Evolutionary conservation across 2,329 filamentous ascomycete species (phyloP).

Genomic region (Pezicula neosporulosa): DNA sequence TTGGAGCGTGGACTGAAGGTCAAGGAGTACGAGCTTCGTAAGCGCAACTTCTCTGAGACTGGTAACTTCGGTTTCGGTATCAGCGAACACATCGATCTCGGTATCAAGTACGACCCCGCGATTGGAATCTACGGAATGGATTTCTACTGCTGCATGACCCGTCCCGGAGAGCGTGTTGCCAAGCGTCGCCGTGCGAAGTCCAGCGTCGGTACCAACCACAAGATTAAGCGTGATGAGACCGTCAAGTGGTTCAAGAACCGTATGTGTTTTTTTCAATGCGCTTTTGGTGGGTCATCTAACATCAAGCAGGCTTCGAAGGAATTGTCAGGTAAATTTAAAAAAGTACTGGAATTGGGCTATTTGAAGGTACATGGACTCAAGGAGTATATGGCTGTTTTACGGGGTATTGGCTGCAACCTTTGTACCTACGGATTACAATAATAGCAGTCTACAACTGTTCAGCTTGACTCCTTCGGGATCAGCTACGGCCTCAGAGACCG

Average conservation of each 20-base stretch:
- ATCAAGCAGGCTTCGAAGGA: slow-evolving; percentile 78
- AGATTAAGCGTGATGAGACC: slow-evolving; percentile 92
- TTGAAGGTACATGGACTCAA: slow-evolving; percentile 18
- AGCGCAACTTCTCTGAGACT: slow-evolving; percentile 99
- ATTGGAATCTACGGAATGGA: slow-evolving; percentile 99
- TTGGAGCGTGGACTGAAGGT: slow-evolving; percentile 99
- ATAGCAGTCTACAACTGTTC: slow-evolving; percentile 43
- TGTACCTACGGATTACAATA: slow-evolving; percentile 31
- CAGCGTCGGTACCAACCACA: slow-evolving; percentile 83
- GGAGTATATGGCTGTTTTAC: slow-evolving; percentile 22
- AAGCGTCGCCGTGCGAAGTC: slow-evolving; percentile 89
- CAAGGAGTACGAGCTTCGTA: slow-evolving; percentile 99
- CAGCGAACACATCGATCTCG: slow-evolving; percentile 99
- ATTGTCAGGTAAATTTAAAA: slow-evolving; percentile 82
- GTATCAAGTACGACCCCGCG: slow-evolving; percentile 99
- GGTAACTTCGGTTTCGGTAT: slow-evolving; percentile 99
- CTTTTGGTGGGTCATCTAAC: slow-evolving; percentile 28
- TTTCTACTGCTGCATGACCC: slow-evolving; percentile 99
- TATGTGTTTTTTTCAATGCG: slow-evolving; percentile 16
- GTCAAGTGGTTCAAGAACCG: slow-evolving; percentile 92
- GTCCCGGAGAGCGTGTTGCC: slow-evolving; percentile 95
- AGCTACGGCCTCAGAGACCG: slow-evolving; percentile 71
- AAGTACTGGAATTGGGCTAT: slow-evolving; percentile 1
- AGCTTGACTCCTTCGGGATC: slow-evolving; percentile 49
- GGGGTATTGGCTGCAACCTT: slow-evolving; percentile 25